Conservation (phyloP, 495 filamentous ascomycete species). For the Penicillium chermesinum region DNA sequence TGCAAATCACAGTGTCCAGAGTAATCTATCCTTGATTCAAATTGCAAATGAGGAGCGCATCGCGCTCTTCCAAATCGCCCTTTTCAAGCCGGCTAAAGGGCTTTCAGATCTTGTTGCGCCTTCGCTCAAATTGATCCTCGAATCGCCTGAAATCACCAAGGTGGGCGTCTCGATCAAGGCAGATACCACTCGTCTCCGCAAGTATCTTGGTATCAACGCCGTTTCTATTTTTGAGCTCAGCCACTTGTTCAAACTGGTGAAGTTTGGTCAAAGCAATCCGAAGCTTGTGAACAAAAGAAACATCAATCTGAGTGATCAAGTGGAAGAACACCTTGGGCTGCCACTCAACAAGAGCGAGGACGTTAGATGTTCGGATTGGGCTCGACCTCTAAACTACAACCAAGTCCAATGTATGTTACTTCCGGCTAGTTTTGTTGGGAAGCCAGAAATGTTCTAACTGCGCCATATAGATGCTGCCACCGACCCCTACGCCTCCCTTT, state of each 20-base stretch:
- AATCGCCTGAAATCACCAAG: slow-evolving; percentile 65
- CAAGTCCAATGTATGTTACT: slow-evolving; percentile 67
- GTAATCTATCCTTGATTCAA: slow-evolving; percentile 74
- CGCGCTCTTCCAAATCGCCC: slow-evolving; percentile 72
- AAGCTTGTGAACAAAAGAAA: slow-evolving; percentile 58
- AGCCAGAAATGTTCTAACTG: slow-evolving; percentile 1
- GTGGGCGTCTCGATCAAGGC: slow-evolving; percentile 70
- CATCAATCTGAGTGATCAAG: slow-evolving; percentile 62
- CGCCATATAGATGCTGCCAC: slow-evolving; percentile 62
- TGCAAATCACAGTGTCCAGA: slow-evolving; percentile 42
- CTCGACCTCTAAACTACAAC: slow-evolving; percentile 48
- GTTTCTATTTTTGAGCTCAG: slow-evolving; percentile 72
- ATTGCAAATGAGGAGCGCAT: slow-evolving; percentile 75
- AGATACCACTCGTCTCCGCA: slow-evolving; percentile 65
- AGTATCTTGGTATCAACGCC: slow-evolving; percentile 58
- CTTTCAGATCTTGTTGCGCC: slow-evolving; percentile 59
- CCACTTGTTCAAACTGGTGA: slow-evolving; percentile 71
- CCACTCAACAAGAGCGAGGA: slow-evolving; percentile 67
- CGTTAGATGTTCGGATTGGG: slow-evolving; percentile 72
- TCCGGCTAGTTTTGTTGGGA: neutral
- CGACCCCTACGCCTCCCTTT: slow-evolving; percentile 75
- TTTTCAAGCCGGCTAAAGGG: slow-evolving; percentile 44
- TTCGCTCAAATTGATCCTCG: slow-evolving; percentile 62
- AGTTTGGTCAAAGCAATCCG: slow-evolving; percentile 48
- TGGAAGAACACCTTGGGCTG: slow-evolving; percentile 66